Percentiles rank a stretch among this genome's conserved stretches.
These are phyloP conservation scores for Ogataea corticis DNA, from an alignment of 805 yeast genomes.

Conservation along the genomic window DNA sequence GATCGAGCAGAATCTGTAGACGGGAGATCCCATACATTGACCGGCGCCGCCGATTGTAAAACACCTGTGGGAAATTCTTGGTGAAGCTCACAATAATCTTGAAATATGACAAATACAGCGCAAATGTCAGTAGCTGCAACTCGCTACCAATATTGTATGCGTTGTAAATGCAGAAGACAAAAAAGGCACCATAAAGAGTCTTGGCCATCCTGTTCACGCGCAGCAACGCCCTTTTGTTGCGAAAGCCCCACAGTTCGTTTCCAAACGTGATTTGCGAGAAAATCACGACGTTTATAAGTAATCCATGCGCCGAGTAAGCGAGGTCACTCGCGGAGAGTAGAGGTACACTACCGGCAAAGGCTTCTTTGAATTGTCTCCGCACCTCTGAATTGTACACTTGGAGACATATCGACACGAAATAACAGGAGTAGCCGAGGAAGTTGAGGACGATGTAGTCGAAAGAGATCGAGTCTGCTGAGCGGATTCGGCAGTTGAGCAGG, in stretches of 20 bases:
- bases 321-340: constrained; percentile 46
- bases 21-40: constrained; percentile 49
- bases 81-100: constrained; percentile 45
- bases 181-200: constrained; percentile 12
- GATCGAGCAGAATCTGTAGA: constrained; percentile 40
- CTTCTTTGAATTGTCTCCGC: constrained; percentile 30
- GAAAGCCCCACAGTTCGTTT: constrained; percentile 35
- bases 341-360: constrained; percentile 40
- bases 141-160: constrained; percentile 7
- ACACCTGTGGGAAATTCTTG: constrained; percentile 53
- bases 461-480: constrained; percentile 50
- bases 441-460: constrained; percentile 48
- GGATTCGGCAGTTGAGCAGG: constrained; percentile 38
- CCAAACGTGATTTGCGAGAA: constrained; percentile 41
- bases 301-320: constrained; percentile 49
- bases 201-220: constrained; percentile 25
- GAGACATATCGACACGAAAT: constrained; percentile 43
- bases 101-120: constrained; percentile 43
- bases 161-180: constrained; percentile 18
- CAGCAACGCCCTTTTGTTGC: constrained; percentile 31
- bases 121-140: constrained; percentile 38
- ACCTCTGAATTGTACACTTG: constrained; percentile 40
- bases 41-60: constrained; percentile 40
- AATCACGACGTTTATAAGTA: constrained; percentile 39
- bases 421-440: constrained; percentile 46